Base-by-base conservation (phyloP, 306 rosid species). In the Dryas alaskensis region DNA sequence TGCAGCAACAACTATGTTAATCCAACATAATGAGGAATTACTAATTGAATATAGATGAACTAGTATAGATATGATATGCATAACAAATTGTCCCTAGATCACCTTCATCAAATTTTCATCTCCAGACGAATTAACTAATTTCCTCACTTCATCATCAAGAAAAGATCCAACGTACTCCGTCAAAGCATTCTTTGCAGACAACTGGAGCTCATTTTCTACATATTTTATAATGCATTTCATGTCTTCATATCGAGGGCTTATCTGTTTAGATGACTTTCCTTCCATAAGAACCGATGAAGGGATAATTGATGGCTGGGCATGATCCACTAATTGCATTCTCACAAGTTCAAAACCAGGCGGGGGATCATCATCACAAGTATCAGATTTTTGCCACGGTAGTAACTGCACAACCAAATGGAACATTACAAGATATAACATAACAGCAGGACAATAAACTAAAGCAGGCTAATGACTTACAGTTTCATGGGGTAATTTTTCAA, bases 191-290 rank as follows among this genome's bases (percentile, higher is more conserved):
- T 74, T 84, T 5, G 89, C 84, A 84, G 92, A 89, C 68, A 67
- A 70, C 69, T 92, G 89, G 73, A 94, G 97, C 82, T 89, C 86
- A 19, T 82, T 73, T 82, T 90, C 96, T 76, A 92, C 85, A 66
- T 73, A 71, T 76, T 90, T 82, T 69, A 88, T 53, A 60, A 88
- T 84, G 74, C 72, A 72, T 51, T 84, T 73, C 77, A 91, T 65
- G 77, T 84, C 84, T 79, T 69, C 81, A 42, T 69, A 48, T 48
- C 85, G 70, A 43, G 71, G 70, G 27, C 70, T 78, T 64, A 69
- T 79, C 67, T 76, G 80, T 69, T 74, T 73, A 47, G 78, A 54
- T 47, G 76, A 73, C 51, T 82, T 81, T 79, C 65, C 75, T 4
- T 51, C 70, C 73, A 73, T 74, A 47, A 46, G 63, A 52, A 27